Conservation (phyloP, 202 grass and related monocot species). For the Cymbopogon flexuosus region DNA sequence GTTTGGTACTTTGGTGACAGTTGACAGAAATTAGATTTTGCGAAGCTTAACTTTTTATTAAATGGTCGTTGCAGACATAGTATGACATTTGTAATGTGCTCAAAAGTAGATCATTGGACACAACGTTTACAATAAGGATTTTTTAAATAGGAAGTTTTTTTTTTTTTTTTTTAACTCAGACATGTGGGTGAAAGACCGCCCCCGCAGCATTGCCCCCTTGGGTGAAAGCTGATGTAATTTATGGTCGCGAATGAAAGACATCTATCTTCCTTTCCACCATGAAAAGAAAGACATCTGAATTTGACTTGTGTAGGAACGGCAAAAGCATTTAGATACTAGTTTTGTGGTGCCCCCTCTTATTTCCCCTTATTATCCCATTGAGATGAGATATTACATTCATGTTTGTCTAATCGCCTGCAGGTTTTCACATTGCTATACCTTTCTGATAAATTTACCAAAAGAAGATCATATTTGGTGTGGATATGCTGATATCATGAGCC, state of each 20-base stretch:
- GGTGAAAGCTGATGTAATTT: background rate
- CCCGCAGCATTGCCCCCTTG: too few species aligned
- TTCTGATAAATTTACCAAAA: slow-evolving; percentile 51
- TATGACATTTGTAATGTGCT: background rate
- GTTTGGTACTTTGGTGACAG: background rate
- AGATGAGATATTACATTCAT: slow-evolving; percentile 24
- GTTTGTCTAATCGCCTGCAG: slow-evolving; percentile 41
- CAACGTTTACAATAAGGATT: background rate
- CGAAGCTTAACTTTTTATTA: background rate
- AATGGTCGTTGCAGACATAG: background rate
- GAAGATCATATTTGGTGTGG: slow-evolving; percentile 85
- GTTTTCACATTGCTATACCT: slow-evolving; percentile 85
- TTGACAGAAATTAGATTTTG: background rate
- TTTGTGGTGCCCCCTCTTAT: background rate
- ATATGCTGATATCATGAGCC: slow-evolving; percentile 68
- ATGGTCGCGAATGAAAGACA: background rate
- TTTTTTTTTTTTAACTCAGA: too few species aligned
- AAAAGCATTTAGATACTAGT: slow-evolving; percentile 18
- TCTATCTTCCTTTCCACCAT: background rate
- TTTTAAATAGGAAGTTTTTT: background rate
- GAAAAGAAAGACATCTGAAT: background rate
- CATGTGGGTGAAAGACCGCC: too few species aligned
- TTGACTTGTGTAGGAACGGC: slow-evolving; percentile 2
- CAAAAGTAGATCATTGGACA: background rate
- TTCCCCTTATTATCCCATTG: background rate